These are phyloP conservation scores for Rhynchosporium agropyri DNA, from an alignment of 2,329 filamentous ascomycete species.

Conservation along the genomic window DNA sequence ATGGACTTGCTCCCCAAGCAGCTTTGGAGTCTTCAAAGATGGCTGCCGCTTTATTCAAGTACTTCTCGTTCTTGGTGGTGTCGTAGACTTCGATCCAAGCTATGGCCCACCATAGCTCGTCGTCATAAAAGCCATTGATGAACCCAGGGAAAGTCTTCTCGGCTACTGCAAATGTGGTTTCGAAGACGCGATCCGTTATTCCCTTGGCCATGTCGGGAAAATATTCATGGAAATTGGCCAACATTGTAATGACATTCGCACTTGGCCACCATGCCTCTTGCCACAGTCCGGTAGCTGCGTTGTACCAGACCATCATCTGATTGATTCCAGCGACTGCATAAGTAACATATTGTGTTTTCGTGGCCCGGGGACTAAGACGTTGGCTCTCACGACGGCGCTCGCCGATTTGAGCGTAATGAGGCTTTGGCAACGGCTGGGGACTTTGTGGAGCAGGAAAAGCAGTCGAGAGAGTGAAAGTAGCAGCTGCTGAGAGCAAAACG, in stretches of 20 bases:
- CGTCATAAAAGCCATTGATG: slow-evolving; percentile 59
- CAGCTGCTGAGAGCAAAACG: slow-evolving; percentile 19
- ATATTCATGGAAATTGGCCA: slow-evolving; percentile 54
- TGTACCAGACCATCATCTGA: slow-evolving; percentile 63
- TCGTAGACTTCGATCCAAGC: slow-evolving; percentile 61
- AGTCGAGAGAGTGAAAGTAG: slow-evolving; percentile 22
- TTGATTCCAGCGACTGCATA: slow-evolving; percentile 43
- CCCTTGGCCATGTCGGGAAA: slow-evolving; percentile 29
- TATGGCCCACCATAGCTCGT: slow-evolving; percentile 67
- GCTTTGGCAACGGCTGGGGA: slow-evolving; percentile 9
- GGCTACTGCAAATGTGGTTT: slow-evolving; percentile 34
- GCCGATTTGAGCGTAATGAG: slow-evolving; percentile 12
- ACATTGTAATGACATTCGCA: slow-evolving; percentile 65
- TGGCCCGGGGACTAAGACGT: slow-evolving; percentile 15
- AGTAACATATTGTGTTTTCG: slow-evolving; percentile 31
- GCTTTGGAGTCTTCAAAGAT: slow-evolving; percentile 60
- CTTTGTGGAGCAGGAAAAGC: slow-evolving; percentile 15
- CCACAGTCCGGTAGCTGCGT: slow-evolving; percentile 62
- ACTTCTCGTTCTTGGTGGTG: slow-evolving; percentile 53
- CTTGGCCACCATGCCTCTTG: slow-evolving; percentile 71
- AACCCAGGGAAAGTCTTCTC: slow-evolving; percentile 46
- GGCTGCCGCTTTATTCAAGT: slow-evolving; percentile 54
- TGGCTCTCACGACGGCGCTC: slow-evolving; percentile 19
- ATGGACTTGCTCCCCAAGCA: slow-evolving; percentile 53
- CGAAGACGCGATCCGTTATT: slow-evolving; percentile 33